Percentiles rank a stretch among this genome's conserved stretches.
These are phyloP conservation scores for Heliamphora pulchella DNA, from an alignment of 179 eudicot species.

Conservation along the genomic window DNA sequence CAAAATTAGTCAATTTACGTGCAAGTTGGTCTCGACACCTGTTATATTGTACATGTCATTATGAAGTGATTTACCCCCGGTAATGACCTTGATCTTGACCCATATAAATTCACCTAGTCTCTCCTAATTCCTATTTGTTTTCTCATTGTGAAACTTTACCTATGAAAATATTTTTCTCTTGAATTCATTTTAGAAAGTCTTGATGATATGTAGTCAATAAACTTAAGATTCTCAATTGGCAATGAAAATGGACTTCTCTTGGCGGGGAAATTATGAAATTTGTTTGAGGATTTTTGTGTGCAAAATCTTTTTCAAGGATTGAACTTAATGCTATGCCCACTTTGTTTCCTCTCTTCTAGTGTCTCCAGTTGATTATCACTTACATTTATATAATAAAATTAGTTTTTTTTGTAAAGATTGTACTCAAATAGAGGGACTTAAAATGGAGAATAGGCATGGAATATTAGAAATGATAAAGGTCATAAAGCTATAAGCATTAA, in stretches of 20 bases:
- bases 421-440: background rate
- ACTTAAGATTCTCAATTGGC: background rate
- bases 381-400: background rate
- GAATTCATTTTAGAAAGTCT: background rate
- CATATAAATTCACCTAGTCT: background rate
- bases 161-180: background rate
- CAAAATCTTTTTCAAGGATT: background rate
- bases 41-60: too few species aligned
- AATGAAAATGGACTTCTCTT: background rate
- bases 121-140: background rate
- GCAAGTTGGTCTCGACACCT: too few species aligned
- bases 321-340: background rate
- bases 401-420: background rate
- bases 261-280: background rate
- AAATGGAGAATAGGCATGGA: background rate
- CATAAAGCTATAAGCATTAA: background rate
- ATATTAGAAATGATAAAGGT: background rate
- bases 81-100: too few species aligned
- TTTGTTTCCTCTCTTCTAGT: background rate
- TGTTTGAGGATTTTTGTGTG: background rate
- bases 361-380: background rate
- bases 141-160: background rate
- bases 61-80: too few species aligned
- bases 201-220: background rate
- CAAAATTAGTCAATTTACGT: too few species aligned